Percentiles rank a stretch among this genome's conserved stretches.
phyloP scores from a whole-genome alignment of 2,329 filamentous ascomycete species.

The Allantophomopsis cytisporea region DNA sequence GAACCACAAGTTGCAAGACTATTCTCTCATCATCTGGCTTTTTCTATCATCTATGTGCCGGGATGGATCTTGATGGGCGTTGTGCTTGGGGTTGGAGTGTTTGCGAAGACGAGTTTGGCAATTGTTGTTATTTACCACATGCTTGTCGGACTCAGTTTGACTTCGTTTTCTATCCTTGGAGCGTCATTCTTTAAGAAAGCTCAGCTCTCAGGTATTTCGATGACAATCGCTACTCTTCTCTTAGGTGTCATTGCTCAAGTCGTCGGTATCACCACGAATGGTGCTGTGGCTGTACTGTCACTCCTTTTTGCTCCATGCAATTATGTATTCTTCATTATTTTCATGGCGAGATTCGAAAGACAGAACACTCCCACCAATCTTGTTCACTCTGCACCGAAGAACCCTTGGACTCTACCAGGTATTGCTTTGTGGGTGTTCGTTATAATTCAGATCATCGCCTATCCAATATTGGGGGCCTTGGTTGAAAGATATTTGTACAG shows the following conservation, averaged over 20 bases:
- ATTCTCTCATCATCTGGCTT: slow-evolving; percentile 65
- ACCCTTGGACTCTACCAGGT: slow-evolving; percentile 52
- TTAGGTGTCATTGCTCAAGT: slow-evolving; percentile 76
- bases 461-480: slow-evolving; percentile 60
- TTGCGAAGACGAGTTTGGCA: slow-evolving; percentile 43
- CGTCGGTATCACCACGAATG: slow-evolving; percentile 41
- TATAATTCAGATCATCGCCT: slow-evolving; percentile 63
- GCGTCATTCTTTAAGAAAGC: slow-evolving; percentile 77
- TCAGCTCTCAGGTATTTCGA: slow-evolving; percentile 74
- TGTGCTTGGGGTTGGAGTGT: slow-evolving; percentile 50
- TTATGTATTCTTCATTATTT: slow-evolving; percentile 68
- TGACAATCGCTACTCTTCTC: slow-evolving; percentile 59
- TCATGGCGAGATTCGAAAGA: slow-evolving; percentile 65
- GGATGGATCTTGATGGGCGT: slow-evolving; percentile 70
- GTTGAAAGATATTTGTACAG: slow-evolving; percentile 67
- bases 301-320: slow-evolving; percentile 79
- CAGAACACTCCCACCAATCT: slow-evolving; percentile 47
- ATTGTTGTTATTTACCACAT: slow-evolving; percentile 66
- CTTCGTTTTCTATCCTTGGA: slow-evolving; percentile 69
- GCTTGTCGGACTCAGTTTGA: slow-evolving; percentile 60
- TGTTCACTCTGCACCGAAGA: slow-evolving; percentile 43
- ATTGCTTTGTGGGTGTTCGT: slow-evolving; percentile 69
- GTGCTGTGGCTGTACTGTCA: slow-evolving; percentile 53
- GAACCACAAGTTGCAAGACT: slow-evolving; percentile 67
- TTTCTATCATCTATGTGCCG: slow-evolving; percentile 67